phyloP scores from a whole-genome alignment of 148 eudicot genomes.

The Persicaria tinctoria region DNA sequence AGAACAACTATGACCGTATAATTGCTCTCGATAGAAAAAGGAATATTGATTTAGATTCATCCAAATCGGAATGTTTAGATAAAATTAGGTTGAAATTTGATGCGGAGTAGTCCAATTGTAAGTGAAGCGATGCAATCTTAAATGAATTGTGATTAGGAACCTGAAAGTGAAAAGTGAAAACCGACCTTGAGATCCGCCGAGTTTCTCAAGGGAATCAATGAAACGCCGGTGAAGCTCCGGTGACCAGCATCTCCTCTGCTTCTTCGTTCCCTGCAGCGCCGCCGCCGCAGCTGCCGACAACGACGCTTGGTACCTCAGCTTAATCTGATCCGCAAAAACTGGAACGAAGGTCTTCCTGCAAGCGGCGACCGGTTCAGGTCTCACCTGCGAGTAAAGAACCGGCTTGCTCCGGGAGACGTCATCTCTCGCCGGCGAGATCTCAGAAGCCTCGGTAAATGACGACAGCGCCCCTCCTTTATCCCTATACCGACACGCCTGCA shows the following conservation, averaged over 20 bases:
- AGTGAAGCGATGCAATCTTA: not conserved
- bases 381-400: not conserved
- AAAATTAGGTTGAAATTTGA: not conserved
- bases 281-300: not conserved
- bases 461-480: conserved; percentile 21
- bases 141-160: not conserved
- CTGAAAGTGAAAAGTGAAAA: not conserved
- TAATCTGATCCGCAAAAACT: not conserved
- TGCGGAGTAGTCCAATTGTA: not conserved
- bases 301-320: not conserved
- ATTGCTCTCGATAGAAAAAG: too few relatives aligned
- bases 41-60: too few relatives aligned
- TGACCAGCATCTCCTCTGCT: conserved; percentile 41
- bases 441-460: conserved; percentile 15
- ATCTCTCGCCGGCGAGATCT: not conserved
- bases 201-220: conserved; percentile 31
- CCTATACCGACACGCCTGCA: not conserved
- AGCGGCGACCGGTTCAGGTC: not conserved
- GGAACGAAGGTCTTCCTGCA: not conserved
- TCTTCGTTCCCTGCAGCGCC: conserved; percentile 19
- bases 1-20: too few relatives aligned
- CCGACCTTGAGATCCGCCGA: conserved; percentile 45
- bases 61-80: too few relatives aligned
- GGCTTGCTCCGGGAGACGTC: not conserved
- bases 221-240: conserved; percentile 38